Conservation (phyloP, 805 yeast genomes). For the Zygosaccharomyces kombuchaensis region DNA sequence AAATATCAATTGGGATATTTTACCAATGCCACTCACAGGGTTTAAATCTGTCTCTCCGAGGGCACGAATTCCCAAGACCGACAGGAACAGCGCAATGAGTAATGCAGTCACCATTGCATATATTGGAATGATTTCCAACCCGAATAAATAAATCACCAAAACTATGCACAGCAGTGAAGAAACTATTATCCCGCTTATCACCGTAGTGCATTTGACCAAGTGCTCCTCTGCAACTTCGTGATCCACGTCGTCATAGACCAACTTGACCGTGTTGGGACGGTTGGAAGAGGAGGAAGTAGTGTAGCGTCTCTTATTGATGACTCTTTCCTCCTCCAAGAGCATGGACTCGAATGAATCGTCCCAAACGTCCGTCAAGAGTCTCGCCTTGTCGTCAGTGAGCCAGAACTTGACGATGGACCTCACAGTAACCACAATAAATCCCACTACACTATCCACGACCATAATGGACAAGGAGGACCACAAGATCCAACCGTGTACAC, state of each 20-base stretch:
- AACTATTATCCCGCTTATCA: conserved; percentile 54
- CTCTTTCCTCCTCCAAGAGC: conserved; percentile 32
- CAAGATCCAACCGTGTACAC: conserved; percentile 95
- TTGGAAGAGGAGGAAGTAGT: conserved; percentile 12
- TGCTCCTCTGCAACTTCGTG: conserved; percentile 42
- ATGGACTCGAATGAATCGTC: conserved; percentile 34
- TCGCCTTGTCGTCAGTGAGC: conserved; percentile 24
- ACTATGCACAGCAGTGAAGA: conserved; percentile 67
- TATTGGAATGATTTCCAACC: conserved; percentile 57
- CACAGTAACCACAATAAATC: conserved; percentile 59
- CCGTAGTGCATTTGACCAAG: conserved; percentile 47
- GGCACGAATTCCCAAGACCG: conserved; percentile 87
- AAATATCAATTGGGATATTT: conserved; percentile 82
- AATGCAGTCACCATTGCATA: conserved; percentile 68
- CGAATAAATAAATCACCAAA: conserved; percentile 65
- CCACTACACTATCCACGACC: conserved; percentile 87
- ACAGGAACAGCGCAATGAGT: conserved; percentile 67
- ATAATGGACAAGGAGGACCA: conserved; percentile 91
- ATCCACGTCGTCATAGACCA: conserved; percentile 32
- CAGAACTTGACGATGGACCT: conserved; percentile 38
- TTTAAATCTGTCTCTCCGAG: conserved; percentile 94
- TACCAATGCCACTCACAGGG: conserved; percentile 96
- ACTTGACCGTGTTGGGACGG: conserved; percentile 27
- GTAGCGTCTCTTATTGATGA: conserved; percentile 23
- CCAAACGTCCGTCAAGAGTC: conserved; percentile 20